These are phyloP conservation scores for Candida boleticola DNA, from an alignment of 805 yeast species.

Conservation along the genomic window DNA sequence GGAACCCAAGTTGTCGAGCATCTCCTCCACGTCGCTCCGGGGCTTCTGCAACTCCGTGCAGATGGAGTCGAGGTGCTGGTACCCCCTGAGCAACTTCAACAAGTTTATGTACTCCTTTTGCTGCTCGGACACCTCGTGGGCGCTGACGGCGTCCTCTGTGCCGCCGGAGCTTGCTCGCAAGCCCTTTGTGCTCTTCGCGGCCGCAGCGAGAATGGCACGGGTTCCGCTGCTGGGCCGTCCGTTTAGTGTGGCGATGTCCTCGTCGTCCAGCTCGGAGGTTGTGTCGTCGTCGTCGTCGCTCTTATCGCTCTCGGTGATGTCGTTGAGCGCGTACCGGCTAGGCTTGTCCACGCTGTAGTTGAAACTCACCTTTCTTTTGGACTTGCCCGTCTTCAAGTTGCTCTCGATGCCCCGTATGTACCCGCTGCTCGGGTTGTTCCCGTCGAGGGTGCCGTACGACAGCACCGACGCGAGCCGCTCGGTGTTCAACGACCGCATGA, in stretches of 20 bases:
- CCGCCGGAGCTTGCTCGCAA: slow-evolving; percentile 3
- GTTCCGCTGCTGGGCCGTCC: slow-evolving; percentile 10
- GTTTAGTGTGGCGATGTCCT: neutral
- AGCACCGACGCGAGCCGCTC: slow-evolving; percentile 2
- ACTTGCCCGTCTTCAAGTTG: slow-evolving; percentile 15
- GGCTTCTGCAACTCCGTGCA: slow-evolving; percentile 67
- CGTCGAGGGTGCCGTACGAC: slow-evolving; percentile 4
- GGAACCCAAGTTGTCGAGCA: slow-evolving; percentile 37
- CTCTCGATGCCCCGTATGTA: slow-evolving; percentile 17
- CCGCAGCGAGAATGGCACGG: neutral
- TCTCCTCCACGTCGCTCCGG: slow-evolving; percentile 51
- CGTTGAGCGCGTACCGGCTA: slow-evolving; percentile 1
- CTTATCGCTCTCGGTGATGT: slow-evolving; percentile 3
- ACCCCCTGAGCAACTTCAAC: slow-evolving; percentile 46
- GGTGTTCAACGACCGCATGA: slow-evolving; percentile 13
- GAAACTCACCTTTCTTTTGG: slow-evolving; percentile 35
- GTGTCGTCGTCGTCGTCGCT: slow-evolving; percentile 6
- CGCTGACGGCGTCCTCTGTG: slow-evolving; percentile 11
- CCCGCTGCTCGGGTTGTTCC: slow-evolving; percentile 8
- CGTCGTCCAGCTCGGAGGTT: slow-evolving; percentile 7
- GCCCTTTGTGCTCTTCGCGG: slow-evolving; percentile 12
- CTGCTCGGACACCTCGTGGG: slow-evolving; percentile 7
- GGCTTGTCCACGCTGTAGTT: slow-evolving; percentile 18
- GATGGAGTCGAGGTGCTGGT: slow-evolving; percentile 60
- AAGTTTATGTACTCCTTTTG: slow-evolving; percentile 33